Evolutionary conservation across 2,329 filamentous ascomycete genomes (phyloP).

Genomic region (Verticillium alfalfae): DNA sequence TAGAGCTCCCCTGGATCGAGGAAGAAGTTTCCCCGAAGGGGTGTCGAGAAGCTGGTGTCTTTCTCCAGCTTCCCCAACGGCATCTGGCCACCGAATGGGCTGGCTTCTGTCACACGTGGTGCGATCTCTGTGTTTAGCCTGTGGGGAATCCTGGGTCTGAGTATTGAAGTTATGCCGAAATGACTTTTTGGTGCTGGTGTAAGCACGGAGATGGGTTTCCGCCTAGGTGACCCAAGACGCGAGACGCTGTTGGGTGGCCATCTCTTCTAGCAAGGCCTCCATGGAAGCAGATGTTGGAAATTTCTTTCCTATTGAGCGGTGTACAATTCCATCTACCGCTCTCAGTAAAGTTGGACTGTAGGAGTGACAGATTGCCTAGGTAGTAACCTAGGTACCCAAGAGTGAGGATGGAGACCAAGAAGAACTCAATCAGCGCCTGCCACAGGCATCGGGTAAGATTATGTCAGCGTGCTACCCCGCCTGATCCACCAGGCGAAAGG

Average conservation of each 20-base stretch:
- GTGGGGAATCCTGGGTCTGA: too few relatives aligned
- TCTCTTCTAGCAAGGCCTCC: too few relatives aligned
- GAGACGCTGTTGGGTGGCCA: background rate
- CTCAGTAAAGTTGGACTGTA: background rate
- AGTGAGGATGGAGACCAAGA: background rate
- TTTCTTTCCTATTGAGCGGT: too few relatives aligned
- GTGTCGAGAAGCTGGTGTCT: background rate
- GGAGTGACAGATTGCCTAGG: background rate
- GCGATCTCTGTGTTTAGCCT: too few relatives aligned
- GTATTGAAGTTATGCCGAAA: too few relatives aligned
- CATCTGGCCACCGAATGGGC: too few relatives aligned
- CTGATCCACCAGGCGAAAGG: background rate
- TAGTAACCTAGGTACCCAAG: background rate
- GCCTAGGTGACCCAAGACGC: background rate
- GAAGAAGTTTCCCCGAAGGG: background rate
- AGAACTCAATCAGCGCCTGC: background rate
- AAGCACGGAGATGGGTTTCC: background rate
- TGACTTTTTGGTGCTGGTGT: background rate
- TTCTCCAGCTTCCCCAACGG: background rate
- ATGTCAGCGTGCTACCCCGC: background rate
- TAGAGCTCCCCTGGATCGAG: background rate
- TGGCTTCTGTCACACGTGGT: too few relatives aligned
- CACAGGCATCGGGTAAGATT: background rate
- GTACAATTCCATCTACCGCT: too few relatives aligned
- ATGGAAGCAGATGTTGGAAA: too few relatives aligned